phyloP scores from a whole-genome alignment of 129 eudicot species.

The Erigeron canadensis region DNA sequence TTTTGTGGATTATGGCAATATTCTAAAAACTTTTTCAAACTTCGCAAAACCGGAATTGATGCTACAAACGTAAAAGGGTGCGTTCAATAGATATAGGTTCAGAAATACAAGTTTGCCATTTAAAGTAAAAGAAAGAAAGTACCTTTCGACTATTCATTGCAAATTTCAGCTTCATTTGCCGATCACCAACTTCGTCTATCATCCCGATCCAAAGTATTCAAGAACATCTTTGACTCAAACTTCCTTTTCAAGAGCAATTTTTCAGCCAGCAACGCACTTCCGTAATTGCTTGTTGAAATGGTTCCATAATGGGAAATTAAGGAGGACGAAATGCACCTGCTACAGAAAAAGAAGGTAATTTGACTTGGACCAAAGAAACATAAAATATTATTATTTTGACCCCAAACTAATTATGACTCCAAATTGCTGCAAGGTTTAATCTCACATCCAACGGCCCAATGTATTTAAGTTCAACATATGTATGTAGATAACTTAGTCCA shows the following conservation, averaged over 20 bases:
- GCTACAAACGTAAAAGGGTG: neutral
- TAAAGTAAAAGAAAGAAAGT: slow-evolving; percentile 7
- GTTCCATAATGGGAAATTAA: slow-evolving; percentile 23
- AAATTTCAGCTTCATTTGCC: slow-evolving; percentile 14
- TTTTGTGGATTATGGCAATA: neutral
- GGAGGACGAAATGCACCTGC: slow-evolving; percentile 23
- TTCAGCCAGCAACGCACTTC: slow-evolving; percentile 1
- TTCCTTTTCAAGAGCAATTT: slow-evolving; percentile 14
- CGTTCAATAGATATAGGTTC: neutral
- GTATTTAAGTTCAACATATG: neutral
- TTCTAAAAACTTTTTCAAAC: slow-evolving; percentile 2
- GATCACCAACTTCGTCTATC: slow-evolving; percentile 29
- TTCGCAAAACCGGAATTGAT: neutral
- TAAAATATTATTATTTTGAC: too few species aligned
- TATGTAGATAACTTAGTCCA: neutral
- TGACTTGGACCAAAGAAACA: too few species aligned
- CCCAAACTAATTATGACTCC: neutral
- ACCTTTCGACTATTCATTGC: slow-evolving; percentile 30
- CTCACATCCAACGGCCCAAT: neutral
- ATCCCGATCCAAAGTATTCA: slow-evolving; percentile 29
- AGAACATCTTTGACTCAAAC: slow-evolving; percentile 7
- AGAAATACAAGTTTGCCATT: neutral
- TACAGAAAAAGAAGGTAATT: too few species aligned
- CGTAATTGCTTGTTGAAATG: slow-evolving; percentile 10
- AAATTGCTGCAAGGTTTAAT: neutral